Conservation (phyloP, 2,329 filamentous ascomycete genomes). For the Aspergillus novofumigatus region DNA sequence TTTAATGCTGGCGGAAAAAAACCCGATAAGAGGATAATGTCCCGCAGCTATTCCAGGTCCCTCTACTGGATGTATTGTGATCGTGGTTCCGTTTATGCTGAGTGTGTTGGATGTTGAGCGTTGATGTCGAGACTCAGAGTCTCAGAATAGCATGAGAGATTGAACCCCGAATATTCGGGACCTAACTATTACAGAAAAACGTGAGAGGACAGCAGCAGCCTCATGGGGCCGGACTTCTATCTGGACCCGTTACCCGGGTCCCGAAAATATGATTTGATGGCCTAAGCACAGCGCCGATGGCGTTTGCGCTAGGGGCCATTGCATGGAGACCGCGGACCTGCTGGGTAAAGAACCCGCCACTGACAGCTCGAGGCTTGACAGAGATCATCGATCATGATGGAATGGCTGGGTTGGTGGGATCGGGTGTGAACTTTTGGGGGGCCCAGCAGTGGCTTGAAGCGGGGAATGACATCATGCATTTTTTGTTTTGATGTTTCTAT, state of each 20-base stretch:
- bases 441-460: not conserved
- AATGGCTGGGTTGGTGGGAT: not conserved
- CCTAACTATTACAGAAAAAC: not conserved
- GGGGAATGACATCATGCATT: not conserved
- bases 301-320: not conserved
- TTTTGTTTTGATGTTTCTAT: not conserved
- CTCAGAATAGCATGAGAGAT: not conserved
- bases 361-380: not conserved
- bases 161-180: not conserved
- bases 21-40: too few relatives aligned
- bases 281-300: not conserved
- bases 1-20: too few relatives aligned
- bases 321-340: too few relatives aligned
- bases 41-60: too few relatives aligned
- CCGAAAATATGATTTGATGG: not conserved
- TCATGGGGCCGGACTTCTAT: too few relatives aligned
- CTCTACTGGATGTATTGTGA: not conserved
- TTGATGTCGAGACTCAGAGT: not conserved
- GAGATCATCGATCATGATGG: not conserved
- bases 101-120: not conserved
- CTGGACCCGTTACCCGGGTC: not conserved
- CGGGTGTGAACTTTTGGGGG: not conserved
- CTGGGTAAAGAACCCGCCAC: not conserved
- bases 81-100: too few relatives aligned
- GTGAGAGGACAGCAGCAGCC: not conserved